Base-by-base conservation (phyloP, 2,329 filamentous ascomycete genomes). In the Pleomassaria siparia region DNA sequence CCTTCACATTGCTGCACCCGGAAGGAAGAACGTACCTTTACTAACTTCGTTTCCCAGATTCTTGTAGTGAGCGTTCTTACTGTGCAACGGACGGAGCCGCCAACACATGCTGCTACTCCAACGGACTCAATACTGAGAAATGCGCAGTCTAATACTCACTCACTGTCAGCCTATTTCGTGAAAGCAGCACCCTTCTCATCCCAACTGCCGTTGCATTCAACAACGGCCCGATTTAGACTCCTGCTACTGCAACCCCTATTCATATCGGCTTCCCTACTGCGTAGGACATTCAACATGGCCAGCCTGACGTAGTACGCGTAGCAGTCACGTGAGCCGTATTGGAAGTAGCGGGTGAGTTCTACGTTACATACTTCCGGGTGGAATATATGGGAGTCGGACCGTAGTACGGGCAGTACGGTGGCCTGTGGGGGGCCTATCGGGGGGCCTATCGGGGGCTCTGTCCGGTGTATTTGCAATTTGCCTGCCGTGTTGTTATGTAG, bases 31-130 rank as follows among this genome's bases (percentile, higher is more conserved):
- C 20, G 30, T 16, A 30, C 7, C 3, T 37, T 40, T 39, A 32
- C 45, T 64, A 45, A 61, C 37, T 1, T 6, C 12, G 4, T 3
- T n/a, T n/a, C 20, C 22, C 43, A 84, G 82, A 82, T 68, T 81
- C 82, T 25, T 86, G 83, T 66, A 77, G 82, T 25, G 65, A 70
- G 13, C 81, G 80, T 41, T 86, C 80, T 74, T 86, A 80, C 74
- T 86, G 84, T 73, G 77, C 80, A n/a, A 73, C 77, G 55, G 77
- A 84, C 62, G 64, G 69, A 43, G 59, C 66, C 36, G 67, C 70
- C 44, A 71, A 75, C 47, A 84, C 82, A 26, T 79, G 79, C 73
- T 86, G 83, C 74, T 86, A 83, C 69, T 81, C 81, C 33, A 70
- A 83, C 35, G 74, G 71, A 51, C 73, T 80, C 74, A 73, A 76